Evolutionary conservation across 129 eudicot genomes (phyloP).

Genomic region (Cynara cardunculus): DNA sequence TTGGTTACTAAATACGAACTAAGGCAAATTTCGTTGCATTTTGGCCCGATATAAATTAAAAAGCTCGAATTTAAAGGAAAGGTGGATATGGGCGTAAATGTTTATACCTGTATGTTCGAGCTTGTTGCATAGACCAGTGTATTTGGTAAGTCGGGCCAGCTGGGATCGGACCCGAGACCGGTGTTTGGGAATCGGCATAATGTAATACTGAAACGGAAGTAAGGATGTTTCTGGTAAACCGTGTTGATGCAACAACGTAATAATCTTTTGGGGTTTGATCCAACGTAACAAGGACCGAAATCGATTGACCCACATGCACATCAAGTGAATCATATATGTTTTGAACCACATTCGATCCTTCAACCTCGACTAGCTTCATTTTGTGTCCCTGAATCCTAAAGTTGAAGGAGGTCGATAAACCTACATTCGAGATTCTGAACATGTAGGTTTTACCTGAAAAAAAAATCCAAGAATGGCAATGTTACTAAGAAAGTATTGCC

Average conservation of each 20-base stretch:
- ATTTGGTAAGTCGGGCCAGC: conserved; percentile 57
- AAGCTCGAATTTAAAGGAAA: neutral
- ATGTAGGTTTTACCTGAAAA: conserved; percentile 90
- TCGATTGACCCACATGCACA: conserved; percentile 93
- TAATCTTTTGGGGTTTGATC: conserved; percentile 88
- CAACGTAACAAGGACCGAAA: conserved; percentile 76
- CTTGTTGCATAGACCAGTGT: conserved; percentile 86
- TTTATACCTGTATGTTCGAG: conserved; percentile 65
- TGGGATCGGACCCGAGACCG: conserved; percentile 80
- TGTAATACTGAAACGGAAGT: conserved; percentile 67
- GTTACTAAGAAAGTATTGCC: neutral
- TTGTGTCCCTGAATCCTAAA: conserved; percentile 89
- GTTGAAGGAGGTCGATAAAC: conserved; percentile 78
- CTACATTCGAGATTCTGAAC: conserved; percentile 89
- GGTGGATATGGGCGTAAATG: neutral
- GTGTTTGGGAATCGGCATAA: conserved; percentile 62
- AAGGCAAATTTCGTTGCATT: neutral
- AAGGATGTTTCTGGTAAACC: conserved; percentile 57
- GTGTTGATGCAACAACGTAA: conserved; percentile 80
- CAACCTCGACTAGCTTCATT: conserved; percentile 90
- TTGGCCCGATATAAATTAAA: neutral
- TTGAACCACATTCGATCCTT: conserved; percentile 87
- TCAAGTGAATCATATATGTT: conserved; percentile 72
- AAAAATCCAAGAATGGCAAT: neutral
- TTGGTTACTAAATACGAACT: neutral